Conservation (phyloP, 2,329 filamentous ascomycete genomes). For the Plectosphaerella cucumerina region DNA sequence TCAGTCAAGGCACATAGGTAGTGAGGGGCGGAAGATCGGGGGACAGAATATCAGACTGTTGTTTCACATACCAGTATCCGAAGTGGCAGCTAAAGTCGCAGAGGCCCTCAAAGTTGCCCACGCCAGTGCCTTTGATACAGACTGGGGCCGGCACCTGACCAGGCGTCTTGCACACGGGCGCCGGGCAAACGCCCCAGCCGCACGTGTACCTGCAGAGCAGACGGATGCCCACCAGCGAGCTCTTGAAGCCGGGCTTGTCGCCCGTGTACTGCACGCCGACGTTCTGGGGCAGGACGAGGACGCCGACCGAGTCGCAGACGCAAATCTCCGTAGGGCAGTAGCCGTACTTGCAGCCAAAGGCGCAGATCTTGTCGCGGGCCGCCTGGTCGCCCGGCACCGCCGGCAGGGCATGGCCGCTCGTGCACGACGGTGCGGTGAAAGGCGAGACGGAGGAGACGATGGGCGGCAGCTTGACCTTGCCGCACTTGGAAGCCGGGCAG, state of each 20-base stretch:
- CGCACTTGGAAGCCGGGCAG: not conserved
- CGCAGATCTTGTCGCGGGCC: not conserved
- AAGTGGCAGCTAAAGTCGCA: constrained; percentile 25
- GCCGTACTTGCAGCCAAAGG: not conserved
- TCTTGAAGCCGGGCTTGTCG: too few species aligned
- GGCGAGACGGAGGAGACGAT: constrained; percentile 16
- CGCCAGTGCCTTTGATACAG: constrained; percentile 17
- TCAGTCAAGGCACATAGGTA: not conserved
- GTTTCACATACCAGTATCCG: constrained; percentile 20
- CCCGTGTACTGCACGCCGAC: too few species aligned
- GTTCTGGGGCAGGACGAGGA: too few species aligned
- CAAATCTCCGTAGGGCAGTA: not conserved
- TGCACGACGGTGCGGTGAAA: not conserved
- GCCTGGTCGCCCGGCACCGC: not conserved
- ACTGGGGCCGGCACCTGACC: not conserved
- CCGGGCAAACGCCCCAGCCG: not conserved
- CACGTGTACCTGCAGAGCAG: too few species aligned
- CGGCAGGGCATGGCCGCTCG: not conserved
- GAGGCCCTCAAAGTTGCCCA: constrained; percentile 22
- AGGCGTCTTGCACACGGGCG: not conserved
- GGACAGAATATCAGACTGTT: not conserved
- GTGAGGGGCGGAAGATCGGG: not conserved
- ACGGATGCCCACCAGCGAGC: too few species aligned
- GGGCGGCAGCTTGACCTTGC: constrained; percentile 14
- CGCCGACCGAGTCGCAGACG: not conserved